Evolutionary conservation across 2,329 filamentous ascomycete species (phyloP).

Genomic region (Aspergillus terreus): DNA sequence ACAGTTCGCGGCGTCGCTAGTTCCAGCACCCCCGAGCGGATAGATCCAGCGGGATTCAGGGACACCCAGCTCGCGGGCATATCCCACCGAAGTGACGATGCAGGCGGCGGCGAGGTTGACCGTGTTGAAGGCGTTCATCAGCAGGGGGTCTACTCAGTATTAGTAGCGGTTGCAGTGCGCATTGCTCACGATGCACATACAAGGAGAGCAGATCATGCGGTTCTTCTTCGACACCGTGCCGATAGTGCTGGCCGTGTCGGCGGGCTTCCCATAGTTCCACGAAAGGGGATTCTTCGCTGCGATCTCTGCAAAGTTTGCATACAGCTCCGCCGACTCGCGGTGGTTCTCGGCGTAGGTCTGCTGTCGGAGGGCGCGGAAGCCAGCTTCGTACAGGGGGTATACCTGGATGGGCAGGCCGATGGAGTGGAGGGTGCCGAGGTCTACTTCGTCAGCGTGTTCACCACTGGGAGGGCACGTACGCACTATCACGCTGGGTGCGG

Average conservation of each 20-base stretch:
- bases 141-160: conserved; percentile 52
- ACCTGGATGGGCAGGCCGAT: conserved; percentile 64
- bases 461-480: neutral
- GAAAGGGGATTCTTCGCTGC: conserved; percentile 52
- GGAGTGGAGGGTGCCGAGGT: conserved; percentile 53
- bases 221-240: conserved; percentile 54
- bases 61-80: conserved; percentile 54
- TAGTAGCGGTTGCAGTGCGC: too few relatives aligned
- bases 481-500: conserved; percentile 4
- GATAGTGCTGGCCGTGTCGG: conserved; percentile 50
- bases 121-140: conserved; percentile 71
- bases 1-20: conserved; percentile 56
- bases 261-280: conserved; percentile 53
- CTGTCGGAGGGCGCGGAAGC: conserved; percentile 53
- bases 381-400: conserved; percentile 66
- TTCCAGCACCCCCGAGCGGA: conserved; percentile 61
- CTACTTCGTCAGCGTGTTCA: conserved; percentile 30
- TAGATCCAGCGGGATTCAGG: conserved; percentile 60
- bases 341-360: conserved; percentile 57
- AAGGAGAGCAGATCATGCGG: conserved; percentile 66
- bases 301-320: conserved; percentile 58
- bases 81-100: conserved; percentile 56
- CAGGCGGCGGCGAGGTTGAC: conserved; percentile 62
- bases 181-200: conserved; percentile 31
- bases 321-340: conserved; percentile 57